These are phyloP conservation scores for Penicillium steckii DNA, from an alignment of 495 filamentous ascomycete genomes.

Conservation along the genomic window DNA sequence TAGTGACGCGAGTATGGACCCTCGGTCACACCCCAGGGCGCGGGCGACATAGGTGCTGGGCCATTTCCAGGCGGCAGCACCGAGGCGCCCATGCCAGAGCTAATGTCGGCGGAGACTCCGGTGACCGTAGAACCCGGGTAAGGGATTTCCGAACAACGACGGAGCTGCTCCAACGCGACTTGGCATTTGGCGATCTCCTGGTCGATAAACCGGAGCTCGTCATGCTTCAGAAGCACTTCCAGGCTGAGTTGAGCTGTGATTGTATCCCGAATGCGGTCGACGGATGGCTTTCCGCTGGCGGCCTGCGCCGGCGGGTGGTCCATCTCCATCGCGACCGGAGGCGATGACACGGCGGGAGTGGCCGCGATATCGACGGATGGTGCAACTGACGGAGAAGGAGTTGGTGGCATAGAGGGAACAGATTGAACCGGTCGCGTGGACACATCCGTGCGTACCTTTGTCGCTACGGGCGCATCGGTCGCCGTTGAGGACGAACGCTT, in stretches of 20 bases:
- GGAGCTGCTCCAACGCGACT: slow-evolving; percentile 89
- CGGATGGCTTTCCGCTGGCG: slow-evolving; percentile 26
- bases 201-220: slow-evolving; percentile 90
- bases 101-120: slow-evolving; percentile 62
- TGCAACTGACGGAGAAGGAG: slow-evolving; percentile 9
- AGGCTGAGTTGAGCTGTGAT: slow-evolving; percentile 85
- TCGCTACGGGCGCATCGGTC: slow-evolving; percentile 32
- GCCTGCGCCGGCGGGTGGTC: slow-evolving; percentile 18
- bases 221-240: slow-evolving; percentile 91
- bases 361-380: slow-evolving; percentile 8
- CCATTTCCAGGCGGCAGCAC: slow-evolving; percentile 57
- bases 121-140: slow-evolving; percentile 70
- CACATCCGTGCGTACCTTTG: slow-evolving; percentile 33
- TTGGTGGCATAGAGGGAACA: background rate
- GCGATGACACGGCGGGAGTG: background rate
- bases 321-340: slow-evolving; percentile 9
- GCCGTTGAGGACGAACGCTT: slow-evolving; percentile 48
- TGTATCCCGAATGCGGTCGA: slow-evolving; percentile 57
- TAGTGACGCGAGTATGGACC: slow-evolving; percentile 95
- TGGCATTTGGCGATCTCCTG: slow-evolving; percentile 97
- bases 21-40: slow-evolving; percentile 85
- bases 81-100: slow-evolving; percentile 67
- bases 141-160: slow-evolving; percentile 86
- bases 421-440: background rate
- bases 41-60: slow-evolving; percentile 59